Evolutionary conservation across 2,329 filamentous ascomycete species (phyloP).

Genomic region (Fusarium setosum): DNA sequence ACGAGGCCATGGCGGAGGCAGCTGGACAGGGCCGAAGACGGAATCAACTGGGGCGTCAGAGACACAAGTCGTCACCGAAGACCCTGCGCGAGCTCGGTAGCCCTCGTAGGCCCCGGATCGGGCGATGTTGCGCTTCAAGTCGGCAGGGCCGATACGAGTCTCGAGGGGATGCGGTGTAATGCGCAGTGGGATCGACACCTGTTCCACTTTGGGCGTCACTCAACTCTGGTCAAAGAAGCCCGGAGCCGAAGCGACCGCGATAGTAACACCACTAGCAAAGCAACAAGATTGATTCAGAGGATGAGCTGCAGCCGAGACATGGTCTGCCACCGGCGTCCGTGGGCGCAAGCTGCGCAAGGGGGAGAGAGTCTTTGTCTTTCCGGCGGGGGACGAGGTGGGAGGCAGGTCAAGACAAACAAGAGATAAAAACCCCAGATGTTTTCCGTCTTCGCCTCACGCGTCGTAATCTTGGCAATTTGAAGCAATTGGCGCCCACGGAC

Average conservation of each 20-base stretch:
- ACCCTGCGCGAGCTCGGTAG: conserved; percentile 18
- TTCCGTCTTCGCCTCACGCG: background rate
- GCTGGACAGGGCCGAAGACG: conserved; percentile 24
- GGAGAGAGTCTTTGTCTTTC: background rate
- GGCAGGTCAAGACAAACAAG: background rate
- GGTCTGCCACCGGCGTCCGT: conserved; percentile 48
- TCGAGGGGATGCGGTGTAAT: conserved; percentile 40
- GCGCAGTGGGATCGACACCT: conserved; percentile 32
- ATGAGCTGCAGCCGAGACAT: conserved; percentile 51
- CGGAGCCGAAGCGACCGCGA: conserved; percentile 1
- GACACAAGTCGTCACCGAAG: conserved; percentile 13
- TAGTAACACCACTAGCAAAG: conserved; percentile 9
- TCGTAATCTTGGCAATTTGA: background rate
- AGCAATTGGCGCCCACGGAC: background rate
- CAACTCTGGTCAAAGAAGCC: conserved; percentile 18
- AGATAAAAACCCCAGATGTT: background rate
- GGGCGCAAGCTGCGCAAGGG: conserved; percentile 19
- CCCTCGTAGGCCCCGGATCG: conserved; percentile 36
- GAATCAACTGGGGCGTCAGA: conserved; percentile 21
- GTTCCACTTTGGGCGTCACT: conserved; percentile 36
- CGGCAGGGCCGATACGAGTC: conserved; percentile 32
- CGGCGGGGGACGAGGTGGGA: background rate
- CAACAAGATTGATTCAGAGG: conserved; percentile 33
- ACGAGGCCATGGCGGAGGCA: conserved; percentile 38
- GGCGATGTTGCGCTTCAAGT: conserved; percentile 29